Base-by-base conservation (phyloP, 257 asterid species). In the Nicotiana undulata region DNA sequence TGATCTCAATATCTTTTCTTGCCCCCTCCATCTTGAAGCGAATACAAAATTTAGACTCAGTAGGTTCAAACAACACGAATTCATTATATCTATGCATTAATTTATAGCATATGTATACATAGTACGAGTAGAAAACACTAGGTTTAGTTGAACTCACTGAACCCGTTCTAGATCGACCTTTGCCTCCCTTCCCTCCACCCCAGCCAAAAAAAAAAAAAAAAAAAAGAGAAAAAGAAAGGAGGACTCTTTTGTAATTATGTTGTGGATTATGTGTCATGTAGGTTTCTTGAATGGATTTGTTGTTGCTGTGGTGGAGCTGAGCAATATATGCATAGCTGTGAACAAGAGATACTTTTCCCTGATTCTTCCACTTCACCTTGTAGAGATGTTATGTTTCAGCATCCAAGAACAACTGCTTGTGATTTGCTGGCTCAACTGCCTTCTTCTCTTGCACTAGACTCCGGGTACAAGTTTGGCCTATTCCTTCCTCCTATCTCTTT, bases 281-380 rank as follows among this genome's bases (percentile, higher is more conserved):
- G 97, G 90, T 87, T 89, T 64, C 89, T 94, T 75, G 98, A 94
- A 89, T 90, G 92, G 96, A 83, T 85, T 86, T 91, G 87, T 66
- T 94, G 98, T 75, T 91, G 95, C 76, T 94, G 98, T 84, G 98
- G 86, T 68, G 98, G 98, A 81, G 81, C 86, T 64, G 91, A 87
- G 82, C 82, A 81, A 40, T 66, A 37, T 0, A 81, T 83, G 75
- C 85, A 75, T 63, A 81, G 63, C 26, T 91, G 87, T 40, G 93
- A 87, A 2, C 90, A 86, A 55, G 83, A 85, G 59, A 63, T 80
- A 29, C 61, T 83, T 44, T 88, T 90, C 77, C 80, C 84, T 34
- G 86, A 81, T 81, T 85, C 91, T 75, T 72, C 91, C 34, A 61
- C 81, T 80, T 60, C 89, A 63, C 86, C 93, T 83, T 94, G 98